phyloP scores from a whole-genome alignment of 257 asterid species.

The Solanum piurae region DNA sequence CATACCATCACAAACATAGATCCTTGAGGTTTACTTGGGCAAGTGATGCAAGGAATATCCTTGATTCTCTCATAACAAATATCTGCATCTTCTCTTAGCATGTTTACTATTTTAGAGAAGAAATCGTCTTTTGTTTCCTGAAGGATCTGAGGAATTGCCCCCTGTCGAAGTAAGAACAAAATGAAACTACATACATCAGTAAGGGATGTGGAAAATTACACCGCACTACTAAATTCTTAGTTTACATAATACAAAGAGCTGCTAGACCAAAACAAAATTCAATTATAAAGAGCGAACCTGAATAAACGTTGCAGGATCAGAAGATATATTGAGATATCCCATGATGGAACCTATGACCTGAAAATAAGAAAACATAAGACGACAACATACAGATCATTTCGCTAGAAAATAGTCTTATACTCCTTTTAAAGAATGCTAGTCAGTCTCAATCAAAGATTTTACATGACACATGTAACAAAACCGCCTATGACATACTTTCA shows the following conservation, averaged over 20 bases:
- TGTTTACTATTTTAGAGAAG: slow-evolving; percentile 32
- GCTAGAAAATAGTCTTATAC: background rate
- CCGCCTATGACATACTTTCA: background rate
- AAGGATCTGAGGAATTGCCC: slow-evolving; percentile 55
- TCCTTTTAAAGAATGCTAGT: background rate
- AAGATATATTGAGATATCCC: slow-evolving; percentile 45
- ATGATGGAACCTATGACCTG: slow-evolving; percentile 69
- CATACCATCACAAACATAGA: slow-evolving; percentile 80
- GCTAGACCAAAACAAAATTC: background rate
- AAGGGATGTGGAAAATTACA: background rate
- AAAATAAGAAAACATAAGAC: slow-evolving; percentile 2
- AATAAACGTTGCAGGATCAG: slow-evolving; percentile 68
- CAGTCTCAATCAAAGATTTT: background rate
- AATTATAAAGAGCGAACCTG: slow-evolving; percentile 35
- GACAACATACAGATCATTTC: background rate
- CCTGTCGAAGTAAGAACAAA: slow-evolving; percentile 25
- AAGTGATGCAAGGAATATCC: slow-evolving; percentile 60
- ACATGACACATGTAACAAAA: background rate
- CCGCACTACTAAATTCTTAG: slow-evolving; percentile 11
- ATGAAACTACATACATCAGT: background rate
- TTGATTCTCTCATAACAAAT: slow-evolving; percentile 28
- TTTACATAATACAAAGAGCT: background rate
- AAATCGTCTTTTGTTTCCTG: slow-evolving; percentile 43
- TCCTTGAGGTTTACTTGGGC: slow-evolving; percentile 86
- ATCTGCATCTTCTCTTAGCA: slow-evolving; percentile 44